phyloP scores from a whole-genome alignment of 2,329 filamentous ascomycete species.

The Sporothrix schenckii region DNA sequence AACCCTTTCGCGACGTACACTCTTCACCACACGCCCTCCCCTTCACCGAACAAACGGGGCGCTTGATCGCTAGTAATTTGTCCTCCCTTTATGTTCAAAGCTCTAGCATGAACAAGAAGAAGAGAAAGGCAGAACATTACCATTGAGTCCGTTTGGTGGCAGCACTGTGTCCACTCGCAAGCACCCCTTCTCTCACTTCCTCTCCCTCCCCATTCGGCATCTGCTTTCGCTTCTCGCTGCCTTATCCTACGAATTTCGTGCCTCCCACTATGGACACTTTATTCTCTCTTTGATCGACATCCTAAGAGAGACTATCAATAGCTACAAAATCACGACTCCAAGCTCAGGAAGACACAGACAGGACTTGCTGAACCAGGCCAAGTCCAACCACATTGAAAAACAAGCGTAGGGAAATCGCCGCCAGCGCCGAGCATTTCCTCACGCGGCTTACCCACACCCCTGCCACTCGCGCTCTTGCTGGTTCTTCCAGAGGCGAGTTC shows the following conservation, averaged over 20 bases:
- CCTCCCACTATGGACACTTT: neutral
- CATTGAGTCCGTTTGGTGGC: constrained; percentile 13
- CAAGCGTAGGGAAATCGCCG: constrained; percentile 10
- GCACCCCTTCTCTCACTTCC: neutral
- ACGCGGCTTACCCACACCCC: constrained; percentile 4
- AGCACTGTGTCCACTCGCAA: neutral
- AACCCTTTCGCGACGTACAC: neutral
- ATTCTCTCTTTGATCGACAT: constrained; percentile 26
- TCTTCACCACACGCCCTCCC: constrained; percentile 21
- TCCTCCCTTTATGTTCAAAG: neutral
- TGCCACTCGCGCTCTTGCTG: neutral
- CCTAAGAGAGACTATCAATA: constrained; percentile 17
- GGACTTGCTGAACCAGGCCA: constrained; percentile 14
- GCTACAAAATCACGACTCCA: neutral
- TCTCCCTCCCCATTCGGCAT: neutral
- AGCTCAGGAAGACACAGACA: constrained; percentile 5
- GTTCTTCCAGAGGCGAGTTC: neutral
- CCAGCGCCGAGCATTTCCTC: constrained; percentile 13
- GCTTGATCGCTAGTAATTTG: constrained; percentile 19
- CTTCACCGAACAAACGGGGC: constrained; percentile 28
- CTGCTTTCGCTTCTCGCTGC: neutral
- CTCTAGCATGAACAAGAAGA: neutral
- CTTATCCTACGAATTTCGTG: neutral
- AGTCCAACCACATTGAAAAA: constrained; percentile 25
- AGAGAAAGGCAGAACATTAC: neutral